Evolutionary conservation across 768 basidiomycete genomes (phyloP).

Genomic region (Pleurotus cornucopiae): DNA sequence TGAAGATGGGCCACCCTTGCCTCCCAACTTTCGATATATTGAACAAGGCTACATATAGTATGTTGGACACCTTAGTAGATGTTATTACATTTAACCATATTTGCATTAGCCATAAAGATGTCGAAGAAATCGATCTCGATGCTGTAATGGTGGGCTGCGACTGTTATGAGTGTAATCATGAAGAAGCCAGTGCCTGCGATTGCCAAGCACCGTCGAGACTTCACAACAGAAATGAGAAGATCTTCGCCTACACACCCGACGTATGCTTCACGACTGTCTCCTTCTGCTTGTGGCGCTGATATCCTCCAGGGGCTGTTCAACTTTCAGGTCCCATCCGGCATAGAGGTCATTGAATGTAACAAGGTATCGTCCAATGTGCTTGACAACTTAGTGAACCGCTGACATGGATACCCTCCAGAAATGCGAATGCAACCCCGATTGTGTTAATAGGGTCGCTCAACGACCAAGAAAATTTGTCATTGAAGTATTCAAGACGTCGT

Average conservation of each 20-base stretch:
- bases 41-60: constrained; percentile 50
- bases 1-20: constrained; percentile 40
- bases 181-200: constrained; percentile 28
- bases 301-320: constrained; percentile 43
- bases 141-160: constrained; percentile 40
- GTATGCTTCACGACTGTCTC: constrained; percentile 20
- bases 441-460: constrained; percentile 62
- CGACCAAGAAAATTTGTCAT: constrained; percentile 50
- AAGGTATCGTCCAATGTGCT: constrained; percentile 29
- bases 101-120: constrained; percentile 14
- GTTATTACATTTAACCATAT: background rate
- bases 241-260: constrained; percentile 39
- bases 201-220: constrained; percentile 47
- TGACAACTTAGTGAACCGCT: background rate
- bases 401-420: constrained; percentile 20
- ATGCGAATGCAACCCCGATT: constrained; percentile 41
- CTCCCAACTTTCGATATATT: constrained; percentile 43
- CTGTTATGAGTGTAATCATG: constrained; percentile 31
- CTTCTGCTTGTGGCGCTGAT: background rate
- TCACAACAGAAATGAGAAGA: constrained; percentile 16
- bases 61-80: constrained; percentile 16
- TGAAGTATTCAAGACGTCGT: constrained; percentile 61
- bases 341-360: constrained; percentile 66
- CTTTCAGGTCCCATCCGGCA: constrained; percentile 26
- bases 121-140: constrained; percentile 14